Conservation (phyloP, 352 stramenopile genomes). For the Phytophthora pistaciae region DNA sequence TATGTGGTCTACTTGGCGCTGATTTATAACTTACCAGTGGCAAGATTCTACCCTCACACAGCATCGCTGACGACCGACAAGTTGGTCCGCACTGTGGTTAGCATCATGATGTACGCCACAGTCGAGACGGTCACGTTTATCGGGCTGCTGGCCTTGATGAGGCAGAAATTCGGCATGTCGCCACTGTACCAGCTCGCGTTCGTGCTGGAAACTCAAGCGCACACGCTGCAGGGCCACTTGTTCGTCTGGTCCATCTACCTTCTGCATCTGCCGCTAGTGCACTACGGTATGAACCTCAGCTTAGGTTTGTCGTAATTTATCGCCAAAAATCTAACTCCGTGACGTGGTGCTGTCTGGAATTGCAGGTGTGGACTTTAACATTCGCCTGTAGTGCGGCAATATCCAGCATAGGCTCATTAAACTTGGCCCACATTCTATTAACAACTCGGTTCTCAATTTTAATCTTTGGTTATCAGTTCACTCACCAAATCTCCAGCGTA, state of each 20-base stretch:
- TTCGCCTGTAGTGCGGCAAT: not conserved
- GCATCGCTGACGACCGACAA: not conserved
- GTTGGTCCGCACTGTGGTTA: not conserved
- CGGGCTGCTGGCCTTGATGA: not conserved
- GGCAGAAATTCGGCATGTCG: not conserved
- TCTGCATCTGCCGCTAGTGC: not conserved
- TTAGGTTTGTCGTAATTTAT: not conserved
- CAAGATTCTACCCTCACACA: not conserved
- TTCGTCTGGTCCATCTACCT: slow-evolving; percentile 1
- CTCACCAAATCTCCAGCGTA: too few species aligned
- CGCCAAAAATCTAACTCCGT: not conserved
- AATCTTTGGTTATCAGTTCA: too few species aligned
- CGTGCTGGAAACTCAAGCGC: not conserved
- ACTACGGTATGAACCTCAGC: not conserved
- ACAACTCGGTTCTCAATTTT: too few species aligned
- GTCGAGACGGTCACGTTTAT: not conserved
- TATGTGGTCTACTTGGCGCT: not conserved
- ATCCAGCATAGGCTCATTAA: too few species aligned
- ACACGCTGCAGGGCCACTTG: not conserved
- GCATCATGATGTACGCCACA: not conserved
- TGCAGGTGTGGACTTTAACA: not conserved
- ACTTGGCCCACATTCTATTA: too few species aligned
- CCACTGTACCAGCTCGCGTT: not conserved
- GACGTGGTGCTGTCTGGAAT: not conserved
- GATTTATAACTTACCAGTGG: not conserved